Base-by-base conservation (phyloP, 768 basidiomycete genomes). In the Pleurotus pulmonarius region DNA sequence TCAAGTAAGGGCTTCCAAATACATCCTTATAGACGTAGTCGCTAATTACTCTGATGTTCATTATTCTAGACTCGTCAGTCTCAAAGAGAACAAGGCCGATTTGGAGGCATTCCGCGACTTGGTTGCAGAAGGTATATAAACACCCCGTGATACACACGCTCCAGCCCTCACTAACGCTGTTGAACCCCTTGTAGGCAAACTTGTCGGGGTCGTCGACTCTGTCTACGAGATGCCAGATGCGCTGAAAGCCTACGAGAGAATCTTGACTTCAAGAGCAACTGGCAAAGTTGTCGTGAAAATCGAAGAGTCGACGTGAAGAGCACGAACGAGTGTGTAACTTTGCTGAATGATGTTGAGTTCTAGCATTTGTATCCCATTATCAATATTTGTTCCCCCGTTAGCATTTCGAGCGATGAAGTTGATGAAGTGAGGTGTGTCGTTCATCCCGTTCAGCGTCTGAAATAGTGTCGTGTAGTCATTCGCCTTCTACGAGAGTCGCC, bases 281-380 rank as follows among this genome's bases (percentile, higher is more conserved):
- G 90, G 90, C 0, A 90, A 90, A 65, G 77, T 91, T 3, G 75
- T 89, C 3, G 77, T 90, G 20, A 81, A 75, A 58, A 68, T 86
- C 5, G 73, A 46, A 34, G 29, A 8, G 11, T 34, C 29, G 11
- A 34, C 29, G 29, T 34, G 29, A 34, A 34, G 29, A 34, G 4
- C 29, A 11, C 29, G 29, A 34, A 0, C 29, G 11, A 1, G 7
- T 20, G 20, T 20, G 3, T 11, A 29, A 9, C 26, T 26, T 26
- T 8, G 6, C 26, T 29, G 26, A 9, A 29, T 9, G 9, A 29
- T 29, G 26, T 29, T 5, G 26, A 8, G 26, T 6, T 1, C 26
- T 6, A 6, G 26, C 3, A 9, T 29, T 29, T 29, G 6, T 29
- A 29, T 29, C 6, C 26, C 26, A 6, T 29, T 29, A 29, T 29